Evolutionary conservation across 2,329 filamentous ascomycete genomes (phyloP).

Genomic region (Calonectria hongkongensis): DNA sequence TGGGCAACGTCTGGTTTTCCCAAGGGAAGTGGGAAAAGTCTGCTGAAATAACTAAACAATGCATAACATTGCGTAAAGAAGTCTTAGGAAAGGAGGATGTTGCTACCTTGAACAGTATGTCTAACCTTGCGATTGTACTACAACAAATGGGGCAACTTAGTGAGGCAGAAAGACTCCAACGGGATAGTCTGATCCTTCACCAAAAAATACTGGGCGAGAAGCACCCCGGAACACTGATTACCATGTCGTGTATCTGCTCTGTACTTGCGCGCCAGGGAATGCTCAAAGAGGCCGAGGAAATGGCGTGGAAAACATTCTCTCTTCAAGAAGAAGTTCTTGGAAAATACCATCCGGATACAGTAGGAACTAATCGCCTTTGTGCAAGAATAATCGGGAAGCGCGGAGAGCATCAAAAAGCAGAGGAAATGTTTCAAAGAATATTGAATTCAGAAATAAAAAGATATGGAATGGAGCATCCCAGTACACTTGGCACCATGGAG

Average conservation of each 20-base stretch:
- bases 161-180: constrained; percentile 41
- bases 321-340: background rate
- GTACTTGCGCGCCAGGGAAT: background rate
- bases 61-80: background rate
- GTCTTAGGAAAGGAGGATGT: background rate
- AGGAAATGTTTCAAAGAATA: background rate
- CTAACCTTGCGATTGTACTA: background rate
- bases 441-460: background rate
- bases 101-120: background rate
- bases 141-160: constrained; percentile 33
- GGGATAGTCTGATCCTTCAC: background rate
- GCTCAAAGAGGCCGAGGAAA: constrained; percentile 42
- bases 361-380: background rate
- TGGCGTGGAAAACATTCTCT: background rate
- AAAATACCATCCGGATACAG: background rate
- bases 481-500: background rate
- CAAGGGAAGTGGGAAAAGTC: too few relatives aligned
- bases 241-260: background rate
- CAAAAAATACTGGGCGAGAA: background rate
- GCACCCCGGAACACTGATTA: background rate
- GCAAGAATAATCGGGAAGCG: background rate
- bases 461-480: background rate
- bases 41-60: constrained; percentile 10
- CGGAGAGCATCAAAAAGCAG: constrained; percentile 46
- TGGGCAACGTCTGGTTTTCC: too few relatives aligned